A percentile compares a stretch with the other conserved stretches of the same genome.
Evolutionary conservation across 352 stramenopile species (phyloP).

Genomic region (Phytophthora sp.): DNA sequence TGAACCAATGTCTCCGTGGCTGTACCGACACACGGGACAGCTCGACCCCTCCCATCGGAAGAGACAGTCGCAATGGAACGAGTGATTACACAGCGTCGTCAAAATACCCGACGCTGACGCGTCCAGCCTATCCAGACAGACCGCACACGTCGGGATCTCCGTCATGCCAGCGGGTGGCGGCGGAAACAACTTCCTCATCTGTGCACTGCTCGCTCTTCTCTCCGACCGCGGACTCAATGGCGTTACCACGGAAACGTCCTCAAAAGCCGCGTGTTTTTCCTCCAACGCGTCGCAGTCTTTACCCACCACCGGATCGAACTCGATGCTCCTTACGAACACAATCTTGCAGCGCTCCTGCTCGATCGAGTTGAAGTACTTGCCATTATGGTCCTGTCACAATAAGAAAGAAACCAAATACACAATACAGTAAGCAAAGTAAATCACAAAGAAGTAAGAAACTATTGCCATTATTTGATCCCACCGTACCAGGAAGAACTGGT

Average conservation of each 20-base stretch:
- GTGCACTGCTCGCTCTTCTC: conserved; percentile 32
- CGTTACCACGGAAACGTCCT: conserved; percentile 2
- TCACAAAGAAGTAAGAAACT: neutral
- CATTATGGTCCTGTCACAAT: conserved; percentile 76
- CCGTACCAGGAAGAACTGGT: conserved; percentile 78
- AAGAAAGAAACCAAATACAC: neutral
- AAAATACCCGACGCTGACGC: conserved; percentile 90
- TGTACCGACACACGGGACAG: conserved; percentile 97
- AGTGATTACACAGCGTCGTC: conserved; percentile 98
- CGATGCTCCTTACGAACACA: conserved; percentile 90
- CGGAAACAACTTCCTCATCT: conserved; percentile 58
- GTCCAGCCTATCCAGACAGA: conserved; percentile 92
- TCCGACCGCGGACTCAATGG: conserved; percentile 24
- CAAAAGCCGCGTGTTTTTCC: conserved; percentile 31
- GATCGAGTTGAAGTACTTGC: conserved; percentile 93
- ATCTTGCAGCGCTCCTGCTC: conserved; percentile 90
- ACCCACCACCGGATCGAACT: conserved; percentile 72
- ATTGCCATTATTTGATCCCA: neutral
- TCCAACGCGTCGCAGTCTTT: conserved; percentile 30
- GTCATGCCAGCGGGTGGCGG: conserved; percentile 78
- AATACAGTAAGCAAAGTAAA: conserved; percentile 3
- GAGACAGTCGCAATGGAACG: conserved; percentile 97
- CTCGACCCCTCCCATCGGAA: conserved; percentile 95
- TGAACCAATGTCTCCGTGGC: conserved; percentile 93
- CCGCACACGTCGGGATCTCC: conserved; percentile 90